Conservation (phyloP, 1,139 yeast genomes). For the Geotrichum klebahnii region DNA sequence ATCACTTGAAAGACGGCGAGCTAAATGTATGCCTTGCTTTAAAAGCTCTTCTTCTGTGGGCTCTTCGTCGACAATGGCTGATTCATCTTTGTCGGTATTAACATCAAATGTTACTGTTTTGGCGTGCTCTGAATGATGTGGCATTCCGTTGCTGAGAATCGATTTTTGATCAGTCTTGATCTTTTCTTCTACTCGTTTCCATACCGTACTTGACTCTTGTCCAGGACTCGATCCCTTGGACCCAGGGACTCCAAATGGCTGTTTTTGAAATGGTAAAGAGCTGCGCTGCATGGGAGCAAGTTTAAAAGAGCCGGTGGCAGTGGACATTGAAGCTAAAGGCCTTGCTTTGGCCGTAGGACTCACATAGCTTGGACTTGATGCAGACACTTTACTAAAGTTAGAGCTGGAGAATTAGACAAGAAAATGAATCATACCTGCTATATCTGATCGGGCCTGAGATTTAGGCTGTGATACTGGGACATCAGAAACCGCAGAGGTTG, state of each 20-base stretch:
- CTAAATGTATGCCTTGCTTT: constrained; percentile 38
- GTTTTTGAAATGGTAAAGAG: constrained; percentile 1
- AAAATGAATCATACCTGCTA: constrained; percentile 21
- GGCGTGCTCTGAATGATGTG: too few relatives aligned
- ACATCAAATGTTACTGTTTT: not conserved
- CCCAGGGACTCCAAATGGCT: too few relatives aligned
- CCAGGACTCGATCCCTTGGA: constrained; percentile 29
- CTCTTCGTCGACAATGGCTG: not conserved
- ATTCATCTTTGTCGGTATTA: not conserved
- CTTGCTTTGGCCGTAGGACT: constrained; percentile 17
- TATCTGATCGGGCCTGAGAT: constrained; percentile 10
- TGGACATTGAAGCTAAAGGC: constrained; percentile 27
- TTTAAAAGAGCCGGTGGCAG: constrained; percentile 38
- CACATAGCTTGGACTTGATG: constrained; percentile 10
- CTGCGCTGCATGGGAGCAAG: constrained; percentile 37
- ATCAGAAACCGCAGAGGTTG: constrained; percentile 12
- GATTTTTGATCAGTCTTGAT: too few relatives aligned
- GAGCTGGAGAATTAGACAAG: too few relatives aligned
- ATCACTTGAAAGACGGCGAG: constrained; percentile 36
- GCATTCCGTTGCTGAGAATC: too few relatives aligned
- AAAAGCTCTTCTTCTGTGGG: constrained; percentile 27
- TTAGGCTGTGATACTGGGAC: constrained; percentile 21
- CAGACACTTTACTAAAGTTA: too few relatives aligned
- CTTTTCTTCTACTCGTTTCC: constrained; percentile 28
- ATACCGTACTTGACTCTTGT: constrained; percentile 30